Evolutionary conservation across 306 rosid genomes (phyloP).

Genomic region (Boehmeria nivea): DNA sequence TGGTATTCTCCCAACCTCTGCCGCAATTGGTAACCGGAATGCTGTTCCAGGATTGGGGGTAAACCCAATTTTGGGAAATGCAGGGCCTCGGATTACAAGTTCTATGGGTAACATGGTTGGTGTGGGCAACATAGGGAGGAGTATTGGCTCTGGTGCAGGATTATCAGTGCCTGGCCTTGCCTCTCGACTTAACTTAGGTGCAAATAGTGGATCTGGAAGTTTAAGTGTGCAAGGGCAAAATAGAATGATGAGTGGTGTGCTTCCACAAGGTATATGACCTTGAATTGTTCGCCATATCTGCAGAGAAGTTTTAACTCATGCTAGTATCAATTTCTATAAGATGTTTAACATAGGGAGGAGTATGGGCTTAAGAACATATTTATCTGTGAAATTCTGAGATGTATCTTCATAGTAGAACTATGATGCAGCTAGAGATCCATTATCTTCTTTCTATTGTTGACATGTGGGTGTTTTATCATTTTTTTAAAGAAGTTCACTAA

Average conservation of each 20-base stretch:
- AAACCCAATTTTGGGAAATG: slow-evolving; percentile 83
- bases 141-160: slow-evolving; percentile 75
- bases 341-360: no score
- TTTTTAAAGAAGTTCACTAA: no score
- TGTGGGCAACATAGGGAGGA: slow-evolving; percentile 50
- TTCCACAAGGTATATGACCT: slow-evolving; percentile 73
- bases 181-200: slow-evolving; percentile 71
- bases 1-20: slow-evolving; percentile 93
- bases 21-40: slow-evolving; percentile 90
- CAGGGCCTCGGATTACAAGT: slow-evolving; percentile 80
- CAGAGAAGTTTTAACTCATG: no score
- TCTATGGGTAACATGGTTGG: slow-evolving; percentile 98
- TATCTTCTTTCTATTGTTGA: no score
- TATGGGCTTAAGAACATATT: no score
- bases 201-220: slow-evolving; percentile 82
- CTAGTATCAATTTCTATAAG: no score
- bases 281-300: not conserved
- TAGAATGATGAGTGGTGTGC: slow-evolving; percentile 77
- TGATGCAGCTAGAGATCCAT: no score
- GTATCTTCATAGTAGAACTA: no score
- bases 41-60: slow-evolving; percentile 96
- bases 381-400: no score
- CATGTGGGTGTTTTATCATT: no score
- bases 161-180: slow-evolving; percentile 81
- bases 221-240: slow-evolving; percentile 84